Evolutionary conservation across 1,284 basidiomycete genomes (phyloP).

Genomic region (Neotropicomus parvogracilis): DNA sequence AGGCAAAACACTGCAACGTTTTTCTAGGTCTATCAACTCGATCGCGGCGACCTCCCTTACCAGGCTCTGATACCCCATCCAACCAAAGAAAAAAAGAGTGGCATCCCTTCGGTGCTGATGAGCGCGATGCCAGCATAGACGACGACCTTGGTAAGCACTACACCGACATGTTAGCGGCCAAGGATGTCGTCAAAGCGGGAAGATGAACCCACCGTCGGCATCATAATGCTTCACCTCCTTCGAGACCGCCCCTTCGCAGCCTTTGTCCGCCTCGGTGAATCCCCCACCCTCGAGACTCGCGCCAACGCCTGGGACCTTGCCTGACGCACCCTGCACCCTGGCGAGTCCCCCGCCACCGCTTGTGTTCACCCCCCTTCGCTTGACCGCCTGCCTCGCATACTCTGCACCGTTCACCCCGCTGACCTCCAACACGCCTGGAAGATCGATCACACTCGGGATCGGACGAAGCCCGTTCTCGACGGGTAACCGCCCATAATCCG

Average conservation of each 20-base stretch:
- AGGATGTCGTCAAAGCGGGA: too few relatives aligned
- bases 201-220: slow-evolving; percentile 67
- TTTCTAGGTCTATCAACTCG: too few relatives aligned
- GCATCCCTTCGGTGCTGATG: slow-evolving; percentile 59
- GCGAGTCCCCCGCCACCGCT: not conserved
- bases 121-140: slow-evolving; percentile 86
- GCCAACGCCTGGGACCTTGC: not conserved
- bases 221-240: slow-evolving; percentile 64
- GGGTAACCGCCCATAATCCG: slow-evolving; percentile 73
- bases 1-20: too few relatives aligned
- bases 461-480: slow-evolving; percentile 60
- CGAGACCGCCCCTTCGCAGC: slow-evolving; percentile 31
- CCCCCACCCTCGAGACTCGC: slow-evolving; percentile 5
- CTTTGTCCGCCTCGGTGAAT: slow-evolving; percentile 20
- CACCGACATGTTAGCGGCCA: slow-evolving; percentile 2
- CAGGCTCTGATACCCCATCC: slow-evolving; percentile 56
- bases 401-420: slow-evolving; percentile 29
- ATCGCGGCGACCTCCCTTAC: slow-evolving; percentile 12
- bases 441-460: slow-evolving; percentile 83
- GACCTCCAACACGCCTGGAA: slow-evolving; percentile 47
- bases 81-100: slow-evolving; percentile 64
- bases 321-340: not conserved
- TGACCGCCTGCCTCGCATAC: slow-evolving; percentile 17
- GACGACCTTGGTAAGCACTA: slow-evolving; percentile 87
- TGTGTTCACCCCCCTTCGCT: slow-evolving; percentile 19